Conservation (phyloP, 805 yeast species). For the Maudiozyma bulderi region DNA sequence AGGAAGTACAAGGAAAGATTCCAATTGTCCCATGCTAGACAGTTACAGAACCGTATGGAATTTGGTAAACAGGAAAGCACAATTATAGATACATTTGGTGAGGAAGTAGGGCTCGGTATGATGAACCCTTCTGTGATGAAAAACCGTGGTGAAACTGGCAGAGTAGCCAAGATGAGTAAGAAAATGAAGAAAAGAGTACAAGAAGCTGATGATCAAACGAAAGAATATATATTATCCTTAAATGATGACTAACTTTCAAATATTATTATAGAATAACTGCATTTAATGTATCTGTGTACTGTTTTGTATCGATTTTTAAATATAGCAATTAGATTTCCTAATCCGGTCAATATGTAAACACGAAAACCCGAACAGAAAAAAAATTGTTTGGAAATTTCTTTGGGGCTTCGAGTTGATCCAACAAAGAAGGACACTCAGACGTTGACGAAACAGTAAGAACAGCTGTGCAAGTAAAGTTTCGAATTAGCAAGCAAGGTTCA, state of each 20-base stretch:
- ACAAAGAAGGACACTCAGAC: background rate
- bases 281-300: too few species aligned
- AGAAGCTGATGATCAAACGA: conserved; percentile 16
- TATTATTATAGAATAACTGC: too few species aligned
- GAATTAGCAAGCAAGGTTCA: too few species aligned
- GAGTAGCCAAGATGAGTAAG: conserved; percentile 50
- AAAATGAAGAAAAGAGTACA: conserved; percentile 43
- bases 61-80: conserved; percentile 71
- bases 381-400: too few species aligned
- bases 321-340: conserved; percentile 1
- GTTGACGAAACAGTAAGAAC: background rate
- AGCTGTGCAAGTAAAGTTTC: too few species aligned
- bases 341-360: conserved; percentile 1
- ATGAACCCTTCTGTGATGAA: conserved; percentile 21
- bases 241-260: background rate
- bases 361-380: background rate
- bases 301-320: background rate
- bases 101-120: conserved; percentile 80
- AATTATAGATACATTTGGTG: conserved; percentile 56
- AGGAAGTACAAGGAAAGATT: conserved; percentile 75
- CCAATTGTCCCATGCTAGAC: conserved; percentile 69
- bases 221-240: conserved; percentile 8
- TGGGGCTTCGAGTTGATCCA: too few species aligned
- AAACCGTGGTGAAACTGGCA: conserved; percentile 29
- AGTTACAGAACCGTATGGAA: conserved; percentile 74